Evolutionary conservation across 208 protist genomes (phyloP).

Genomic region (Leishmania gerbilli): DNA sequence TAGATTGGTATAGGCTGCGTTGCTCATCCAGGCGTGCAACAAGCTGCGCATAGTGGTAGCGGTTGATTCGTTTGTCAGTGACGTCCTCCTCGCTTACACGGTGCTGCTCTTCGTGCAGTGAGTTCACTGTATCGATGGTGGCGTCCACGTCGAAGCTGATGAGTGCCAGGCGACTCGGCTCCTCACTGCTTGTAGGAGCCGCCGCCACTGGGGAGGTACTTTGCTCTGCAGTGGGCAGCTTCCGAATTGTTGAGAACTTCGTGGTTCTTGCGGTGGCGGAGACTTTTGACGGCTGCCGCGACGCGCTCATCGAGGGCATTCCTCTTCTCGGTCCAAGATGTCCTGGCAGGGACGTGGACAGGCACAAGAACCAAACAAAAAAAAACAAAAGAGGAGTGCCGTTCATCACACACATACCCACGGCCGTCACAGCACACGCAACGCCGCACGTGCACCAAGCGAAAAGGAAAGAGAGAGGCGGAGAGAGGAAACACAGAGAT

Average conservation of each 20-base stretch:
- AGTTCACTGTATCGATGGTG: slow-evolving; percentile 22
- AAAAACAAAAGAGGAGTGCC: neutral
- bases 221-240: slow-evolving; percentile 1
- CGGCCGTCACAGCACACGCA: neutral
- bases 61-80: slow-evolving; percentile 52
- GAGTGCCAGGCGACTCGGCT: neutral
- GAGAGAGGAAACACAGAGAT: neutral
- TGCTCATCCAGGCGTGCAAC: slow-evolving; percentile 48
- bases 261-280: neutral
- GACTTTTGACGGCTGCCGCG: neutral
- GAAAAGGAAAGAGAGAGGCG: neutral
- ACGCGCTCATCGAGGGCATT: slow-evolving; percentile 6
- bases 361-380: neutral
- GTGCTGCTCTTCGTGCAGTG: slow-evolving; percentile 22
- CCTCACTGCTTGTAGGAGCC: neutral
- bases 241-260: slow-evolving; percentile 12
- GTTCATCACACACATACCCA: neutral
- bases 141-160: neutral
- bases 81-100: slow-evolving; percentile 39
- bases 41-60: slow-evolving; percentile 76
- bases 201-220: neutral
- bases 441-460: neutral
- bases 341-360: neutral
- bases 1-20: slow-evolving; percentile 58
- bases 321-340: neutral